Evolutionary conservation across 345 rosid genomes (phyloP), one percentile per base, ranked within the genome.

Genomic region (Gossypium raimondii): DNA sequence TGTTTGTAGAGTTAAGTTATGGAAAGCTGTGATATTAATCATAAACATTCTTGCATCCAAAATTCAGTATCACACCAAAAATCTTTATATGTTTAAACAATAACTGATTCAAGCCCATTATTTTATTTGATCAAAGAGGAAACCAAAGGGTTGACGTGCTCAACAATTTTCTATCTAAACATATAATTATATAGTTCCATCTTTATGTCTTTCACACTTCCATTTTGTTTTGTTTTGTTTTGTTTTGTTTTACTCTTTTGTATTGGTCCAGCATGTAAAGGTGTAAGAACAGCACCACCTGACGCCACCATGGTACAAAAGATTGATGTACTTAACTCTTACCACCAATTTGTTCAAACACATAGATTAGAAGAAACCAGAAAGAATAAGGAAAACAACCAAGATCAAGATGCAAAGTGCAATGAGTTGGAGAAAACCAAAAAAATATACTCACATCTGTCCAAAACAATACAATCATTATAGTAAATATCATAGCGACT

Each of bases 401-500:
- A 44, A 20, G 27, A 45, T 44, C n/a, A 66, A 45, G 59, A 9
- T 25, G 72, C 44, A 63, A 63, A 20, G 8, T 24, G 41, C 38
- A 48, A 48, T 48, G 20, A 13, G 13, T 67, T 22, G 7, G 4
- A 50, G 44, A 50, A 25, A 50, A 48, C 34, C 10, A 47, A 22
- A 67, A 12, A 67, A n/a, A 22, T 50, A 38, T 77, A 68, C 72
- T 68, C 78, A 95, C 99, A 90, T 85, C 99, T 85, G 76, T 95
- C 99, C 80, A 95, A 86, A 74, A 95, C 82, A 66, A 93, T 76
- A 82, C 86, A 89, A 75, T 95, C 99, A 76, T 95, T 89, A 77
- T 91, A 91, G 82, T 93, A 95, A 72, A 95, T 88, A 75, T 95
- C 97, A 73, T 95, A 95, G 68, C 98, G 98, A 81, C 94, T 95